Base-by-base conservation (phyloP, 1,284 basidiomycete genomes). In the Marasmius oreades region DNA sequence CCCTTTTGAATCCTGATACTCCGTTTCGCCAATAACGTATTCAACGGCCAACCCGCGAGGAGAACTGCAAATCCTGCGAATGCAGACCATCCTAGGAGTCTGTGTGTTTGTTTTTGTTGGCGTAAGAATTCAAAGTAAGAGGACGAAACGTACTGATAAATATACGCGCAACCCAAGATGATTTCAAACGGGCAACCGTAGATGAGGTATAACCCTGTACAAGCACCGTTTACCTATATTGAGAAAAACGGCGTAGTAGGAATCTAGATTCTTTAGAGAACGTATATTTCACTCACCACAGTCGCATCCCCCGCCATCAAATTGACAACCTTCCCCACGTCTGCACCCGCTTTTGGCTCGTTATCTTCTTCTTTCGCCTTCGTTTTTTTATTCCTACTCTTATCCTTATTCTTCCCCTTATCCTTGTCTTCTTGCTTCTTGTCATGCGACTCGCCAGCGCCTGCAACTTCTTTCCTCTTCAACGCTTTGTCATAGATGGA, bases 401-500 rank as follows among this genome's bases (percentile, higher is more conserved):
- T n/a, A n/a, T n/a, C n/a, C 64, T 57, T 67, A 36, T 48, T 34
- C 31, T 60, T 54, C 66, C 0, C 62, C 58, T 12, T 63, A 37
- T 1, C 12, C 20, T 11, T 11, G 85, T 73, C 2, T 2, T n/a
- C 80, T 77, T 48, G 86, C 82, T 45, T 46, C 62, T 86, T 81
- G 51, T 51, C 52, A 12, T 24, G 7, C 10, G 34, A 11, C 51
- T 77, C 74, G 24, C 16, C n/a, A 6, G 93, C 77, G 0, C 93
- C 93, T 0, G 90, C 90, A 56, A 88, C 87, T 69, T 97, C 93
- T 66, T 86, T 89, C 24, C 93, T 77, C 67, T 89, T 89, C 42
- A 97, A 74, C 0, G 94, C 88, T 70, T 97, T 97, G 69, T 94
- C 90, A 65, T 95, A 98, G 54, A 97, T 90, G 0, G 89, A 77